Conservation (phyloP, 2,329 filamentous ascomycete species). For the Graphilbum fragrans region DNA sequence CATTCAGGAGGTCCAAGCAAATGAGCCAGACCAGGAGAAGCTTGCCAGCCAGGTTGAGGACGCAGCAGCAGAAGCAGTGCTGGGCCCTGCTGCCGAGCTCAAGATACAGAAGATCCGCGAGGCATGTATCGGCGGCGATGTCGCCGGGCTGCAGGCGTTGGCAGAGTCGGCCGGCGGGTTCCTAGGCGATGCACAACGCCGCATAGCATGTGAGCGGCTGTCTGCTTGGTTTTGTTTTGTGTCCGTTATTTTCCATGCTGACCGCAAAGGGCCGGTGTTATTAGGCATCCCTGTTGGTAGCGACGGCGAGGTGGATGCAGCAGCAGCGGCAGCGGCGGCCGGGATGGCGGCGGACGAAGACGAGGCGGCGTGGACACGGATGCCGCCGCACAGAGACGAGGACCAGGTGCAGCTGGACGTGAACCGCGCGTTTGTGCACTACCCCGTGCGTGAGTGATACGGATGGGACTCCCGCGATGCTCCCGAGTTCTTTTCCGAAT, state of each 20-base stretch:
- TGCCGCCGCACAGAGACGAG: constrained; percentile 75
- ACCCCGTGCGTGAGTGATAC: constrained; percentile 46
- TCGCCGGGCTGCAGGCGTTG: constrained; percentile 41
- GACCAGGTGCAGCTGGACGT: constrained; percentile 88
- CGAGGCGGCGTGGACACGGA: constrained; percentile 37
- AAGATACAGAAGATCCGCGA: constrained; percentile 38
- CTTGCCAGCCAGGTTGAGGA: not conserved
- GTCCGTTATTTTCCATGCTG: not conserved
- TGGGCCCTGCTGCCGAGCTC: not conserved
- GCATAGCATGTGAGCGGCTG: constrained; percentile 71
- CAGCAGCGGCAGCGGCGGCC: constrained; percentile 8
- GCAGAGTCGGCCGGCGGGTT: constrained; percentile 57
- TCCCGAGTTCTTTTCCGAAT: not conserved
- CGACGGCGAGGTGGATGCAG: constrained; percentile 1
- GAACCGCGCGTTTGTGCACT: constrained; percentile 93
- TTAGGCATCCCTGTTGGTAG: constrained; percentile 25
- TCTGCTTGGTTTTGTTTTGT: constrained; percentile 14
- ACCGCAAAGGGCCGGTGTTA: constrained; percentile 45
- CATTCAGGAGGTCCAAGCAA: no score
- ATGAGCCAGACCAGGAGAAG: no score
- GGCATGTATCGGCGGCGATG: constrained; percentile 48
- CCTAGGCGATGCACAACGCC: constrained; percentile 54
- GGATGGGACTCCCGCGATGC: not conserved
- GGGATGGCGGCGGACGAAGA: constrained; percentile 9
- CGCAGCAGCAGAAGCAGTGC: constrained; percentile 2